Percentiles rank a stretch among this genome's conserved stretches.
Evolutionary conservation across 371 early-diverging fungal species (phyloP).

Genomic region (Mucor plumbeus): DNA sequence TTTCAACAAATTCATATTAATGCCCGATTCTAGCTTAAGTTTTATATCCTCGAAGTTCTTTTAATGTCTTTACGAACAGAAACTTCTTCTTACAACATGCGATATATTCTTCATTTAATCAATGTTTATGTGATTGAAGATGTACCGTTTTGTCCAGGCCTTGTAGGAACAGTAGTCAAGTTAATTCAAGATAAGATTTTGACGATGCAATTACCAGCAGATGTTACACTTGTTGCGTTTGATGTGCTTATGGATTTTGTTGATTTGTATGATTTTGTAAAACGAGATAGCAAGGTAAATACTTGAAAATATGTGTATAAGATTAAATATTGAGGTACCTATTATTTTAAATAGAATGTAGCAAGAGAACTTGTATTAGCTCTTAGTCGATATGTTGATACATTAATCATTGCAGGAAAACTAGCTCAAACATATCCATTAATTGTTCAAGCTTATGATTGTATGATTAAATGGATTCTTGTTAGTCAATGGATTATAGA

Average conservation of each 20-base stretch:
- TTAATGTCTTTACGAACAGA: constrained; percentile 72
- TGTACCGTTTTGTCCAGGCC: constrained; percentile 74
- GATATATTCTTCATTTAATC: constrained; percentile 72
- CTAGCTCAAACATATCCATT: constrained; percentile 57
- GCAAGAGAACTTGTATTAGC: constrained; percentile 74
- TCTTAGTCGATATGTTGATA: constrained; percentile 75
- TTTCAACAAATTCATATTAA: too few relatives aligned
- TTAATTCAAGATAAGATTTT: constrained; percentile 78
- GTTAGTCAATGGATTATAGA: constrained; percentile 77
- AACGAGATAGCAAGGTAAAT: constrained; percentile 72
- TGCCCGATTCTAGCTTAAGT: constrained; percentile 58
- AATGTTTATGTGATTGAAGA: constrained; percentile 81
- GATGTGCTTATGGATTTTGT: constrained; percentile 73
- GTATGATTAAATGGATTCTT: constrained; percentile 77
- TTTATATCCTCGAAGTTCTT: constrained; percentile 71
- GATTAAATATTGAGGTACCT: too few relatives aligned
- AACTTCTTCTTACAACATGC: constrained; percentile 68
- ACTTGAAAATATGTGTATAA: too few relatives aligned
- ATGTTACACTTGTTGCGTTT: constrained; percentile 73
- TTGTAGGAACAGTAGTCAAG: constrained; percentile 73
- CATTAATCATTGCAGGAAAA: constrained; percentile 51
- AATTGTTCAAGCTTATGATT: constrained; percentile 77
- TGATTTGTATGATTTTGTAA: constrained; percentile 68
- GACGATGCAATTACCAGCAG: constrained; percentile 67
- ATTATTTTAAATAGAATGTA: constrained; percentile 51